Conservation (phyloP, 2,329 filamentous ascomycete genomes). For the Trichoderma oligosporum region DNA sequence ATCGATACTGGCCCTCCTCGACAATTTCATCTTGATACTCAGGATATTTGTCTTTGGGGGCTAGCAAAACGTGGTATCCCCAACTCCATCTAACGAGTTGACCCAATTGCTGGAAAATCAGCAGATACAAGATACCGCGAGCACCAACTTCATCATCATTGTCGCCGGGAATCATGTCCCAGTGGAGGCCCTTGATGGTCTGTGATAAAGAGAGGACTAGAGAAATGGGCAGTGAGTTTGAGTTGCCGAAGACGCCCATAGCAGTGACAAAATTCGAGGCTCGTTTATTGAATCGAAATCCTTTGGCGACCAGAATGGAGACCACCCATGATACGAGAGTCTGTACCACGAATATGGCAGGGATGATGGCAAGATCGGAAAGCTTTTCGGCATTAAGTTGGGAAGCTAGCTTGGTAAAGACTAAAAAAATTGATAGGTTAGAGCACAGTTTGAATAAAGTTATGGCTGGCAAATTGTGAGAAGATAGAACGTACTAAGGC, state of each 20-base stretch:
- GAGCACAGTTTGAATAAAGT: background rate
- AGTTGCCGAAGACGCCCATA: constrained; percentile 98
- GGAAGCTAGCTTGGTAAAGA: constrained; percentile 94
- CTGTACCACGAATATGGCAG: constrained; percentile 87
- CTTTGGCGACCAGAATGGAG: constrained; percentile 64
- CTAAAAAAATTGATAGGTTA: constrained; percentile 40
- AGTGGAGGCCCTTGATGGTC: constrained; percentile 87
- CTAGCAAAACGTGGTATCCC: constrained; percentile 94
- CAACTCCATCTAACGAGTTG: constrained; percentile 96
- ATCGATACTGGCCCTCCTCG: constrained; percentile 58
- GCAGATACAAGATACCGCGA: constrained; percentile 86
- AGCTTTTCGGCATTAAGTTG: constrained; percentile 91
- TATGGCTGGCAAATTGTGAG: too few species aligned
- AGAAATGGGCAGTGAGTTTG: constrained; percentile 95
- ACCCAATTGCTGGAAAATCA: constrained; percentile 96
- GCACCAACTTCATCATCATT: constrained; percentile 94
- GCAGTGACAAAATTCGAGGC: constrained; percentile 92
- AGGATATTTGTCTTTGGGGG: constrained; percentile 70
- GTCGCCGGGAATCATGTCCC: constrained; percentile 85
- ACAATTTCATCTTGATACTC: constrained; percentile 55
- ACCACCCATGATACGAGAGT: constrained; percentile 82
- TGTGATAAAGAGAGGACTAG: constrained; percentile 91
- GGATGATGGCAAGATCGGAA: constrained; percentile 85
- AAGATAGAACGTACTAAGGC: constrained; percentile 80
- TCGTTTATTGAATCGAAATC: constrained; percentile 77